Base-by-base conservation (phyloP, 257 asterid species). In the Solanum verrucosum region DNA sequence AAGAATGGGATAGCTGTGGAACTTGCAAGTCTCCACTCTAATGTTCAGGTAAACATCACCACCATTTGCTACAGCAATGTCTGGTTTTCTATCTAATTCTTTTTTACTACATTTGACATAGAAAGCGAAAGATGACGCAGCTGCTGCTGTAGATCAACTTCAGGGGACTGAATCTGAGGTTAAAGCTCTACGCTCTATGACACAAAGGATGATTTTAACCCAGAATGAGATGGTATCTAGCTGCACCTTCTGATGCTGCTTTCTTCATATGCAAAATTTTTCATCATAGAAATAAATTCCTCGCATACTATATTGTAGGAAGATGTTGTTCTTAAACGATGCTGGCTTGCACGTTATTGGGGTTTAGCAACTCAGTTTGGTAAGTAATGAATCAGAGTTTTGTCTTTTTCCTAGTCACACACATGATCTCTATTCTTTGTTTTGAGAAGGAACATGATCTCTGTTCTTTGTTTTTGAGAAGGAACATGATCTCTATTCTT, bases 281-380 rank as follows among this genome's bases (percentile, higher is more conserved):
- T 63, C 35, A 20, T 35, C 20, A 23, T 40, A 46, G 14, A 33
- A 72, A 49, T 37, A 83, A 20, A 16, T 33, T 29, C 35, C 87
- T 87, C 78, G 88, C 86, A 88, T 87, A 65, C 87, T 65, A 68
- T 52, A 88, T 87, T 89, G 90, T 97, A 97, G 98, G 99, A 97
- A 93, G 99, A 97, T 90, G 98, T 97, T 90, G 99, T 97, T 89
- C 98, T 97, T 86, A 97, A 97, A 88, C 93, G 99, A 92, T 97
- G 99, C 88, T 97, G 99, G 99, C 98, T 97, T 84, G 98, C 99
- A 87, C 96, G 99, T 88, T 96, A 97, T 91, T 97, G 99, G 99
- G 98, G 98, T 88, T 91, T 97, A 90, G 99, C 99, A 88, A 93
- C 92, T 84, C 94, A 94, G 89, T 91, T 88, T 91, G 98, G 99